A percentile compares a stretch with the other conserved stretches of the same genome.
Evolutionary conservation across 2,329 filamentous ascomycete genomes (phyloP).

Genomic region (Dothideomycetes sp.): DNA sequence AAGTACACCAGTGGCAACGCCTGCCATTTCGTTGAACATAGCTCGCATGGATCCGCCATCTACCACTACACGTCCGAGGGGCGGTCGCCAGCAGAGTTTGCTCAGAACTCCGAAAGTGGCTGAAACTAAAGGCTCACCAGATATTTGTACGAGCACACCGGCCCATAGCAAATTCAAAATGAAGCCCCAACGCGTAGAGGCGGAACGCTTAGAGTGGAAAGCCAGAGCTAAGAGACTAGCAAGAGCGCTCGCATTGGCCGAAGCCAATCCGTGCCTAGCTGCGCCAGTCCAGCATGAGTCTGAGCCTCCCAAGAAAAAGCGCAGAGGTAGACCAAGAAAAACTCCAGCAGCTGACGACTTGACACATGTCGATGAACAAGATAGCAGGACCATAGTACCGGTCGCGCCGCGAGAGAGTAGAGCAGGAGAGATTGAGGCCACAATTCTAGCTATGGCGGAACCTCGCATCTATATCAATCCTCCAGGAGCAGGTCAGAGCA

Average conservation of each 20-base stretch:
- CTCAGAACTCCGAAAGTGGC: too few relatives aligned
- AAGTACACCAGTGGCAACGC: neutral
- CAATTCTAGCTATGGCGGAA: conserved; percentile 18
- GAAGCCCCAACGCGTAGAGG: conserved; percentile 6
- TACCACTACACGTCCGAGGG: too few relatives aligned
- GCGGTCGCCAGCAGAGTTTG: too few relatives aligned
- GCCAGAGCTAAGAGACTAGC: conserved; percentile 5
- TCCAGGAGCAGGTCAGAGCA: conserved; percentile 25
- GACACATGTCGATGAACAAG: neutral
- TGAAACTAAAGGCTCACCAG: too few relatives aligned
- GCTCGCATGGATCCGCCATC: too few relatives aligned
- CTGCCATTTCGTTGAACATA: neutral
- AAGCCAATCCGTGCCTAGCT: neutral
- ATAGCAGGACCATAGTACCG: neutral
- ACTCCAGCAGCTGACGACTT: neutral
- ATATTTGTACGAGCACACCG: too few relatives aligned
- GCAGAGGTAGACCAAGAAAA: neutral
- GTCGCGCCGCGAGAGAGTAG: conserved; percentile 9
- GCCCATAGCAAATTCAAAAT: conserved; percentile 7
- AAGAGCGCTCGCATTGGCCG: neutral
- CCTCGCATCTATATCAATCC: conserved; percentile 35
- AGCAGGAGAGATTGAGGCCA: conserved; percentile 16
- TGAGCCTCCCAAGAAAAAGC: too few relatives aligned
- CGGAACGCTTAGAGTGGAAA: conserved; percentile 6
- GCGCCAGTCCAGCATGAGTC: too few relatives aligned